phyloP scores from a whole-genome alignment of 2,329 filamentous ascomycete genomes.

The Aspergillus sp. region DNA sequence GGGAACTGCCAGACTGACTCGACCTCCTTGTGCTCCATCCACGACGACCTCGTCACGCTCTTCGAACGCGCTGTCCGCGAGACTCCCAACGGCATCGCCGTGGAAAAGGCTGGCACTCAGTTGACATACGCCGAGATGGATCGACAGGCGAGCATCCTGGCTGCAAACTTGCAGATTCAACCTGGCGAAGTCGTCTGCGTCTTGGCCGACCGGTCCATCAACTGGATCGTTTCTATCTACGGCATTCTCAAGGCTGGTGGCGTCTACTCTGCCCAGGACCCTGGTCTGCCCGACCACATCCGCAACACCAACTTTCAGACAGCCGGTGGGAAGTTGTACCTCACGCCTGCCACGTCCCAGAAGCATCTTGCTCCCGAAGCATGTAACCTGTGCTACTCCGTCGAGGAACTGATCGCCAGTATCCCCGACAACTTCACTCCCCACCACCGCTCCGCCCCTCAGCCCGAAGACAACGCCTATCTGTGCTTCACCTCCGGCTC shows the following conservation, averaged over 20 bases:
- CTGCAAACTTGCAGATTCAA: conserved; percentile 8
- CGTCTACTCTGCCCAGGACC: conserved; percentile 26
- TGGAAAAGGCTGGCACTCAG: neutral
- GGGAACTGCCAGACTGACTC: conserved; percentile 3
- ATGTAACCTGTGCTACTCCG: too few species aligned
- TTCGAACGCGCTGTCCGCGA: neutral
- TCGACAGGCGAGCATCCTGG: neutral
- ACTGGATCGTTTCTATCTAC: conserved; percentile 16
- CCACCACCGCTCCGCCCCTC: too few species aligned
- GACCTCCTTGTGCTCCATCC: conserved; percentile 1
- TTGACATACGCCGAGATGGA: conserved; percentile 14
- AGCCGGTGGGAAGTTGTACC: too few species aligned
- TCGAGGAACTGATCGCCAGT: too few species aligned
- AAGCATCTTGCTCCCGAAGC: too few species aligned
- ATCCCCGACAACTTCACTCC: too few species aligned
- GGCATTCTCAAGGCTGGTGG: conserved; percentile 11
- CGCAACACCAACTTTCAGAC: neutral
- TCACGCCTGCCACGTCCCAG: neutral
- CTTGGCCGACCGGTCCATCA: conserved; percentile 21
- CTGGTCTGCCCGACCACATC: neutral
- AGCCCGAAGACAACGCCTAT: conserved; percentile 32
- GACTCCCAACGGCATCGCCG: neutral
- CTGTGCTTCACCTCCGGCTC: conserved; percentile 49
- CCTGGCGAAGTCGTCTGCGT: conserved; percentile 11
- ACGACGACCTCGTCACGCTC: conserved; percentile 9